Evolutionary conservation across 345 rosid genomes (phyloP).

Genomic region (Lepidium sativum): DNA sequence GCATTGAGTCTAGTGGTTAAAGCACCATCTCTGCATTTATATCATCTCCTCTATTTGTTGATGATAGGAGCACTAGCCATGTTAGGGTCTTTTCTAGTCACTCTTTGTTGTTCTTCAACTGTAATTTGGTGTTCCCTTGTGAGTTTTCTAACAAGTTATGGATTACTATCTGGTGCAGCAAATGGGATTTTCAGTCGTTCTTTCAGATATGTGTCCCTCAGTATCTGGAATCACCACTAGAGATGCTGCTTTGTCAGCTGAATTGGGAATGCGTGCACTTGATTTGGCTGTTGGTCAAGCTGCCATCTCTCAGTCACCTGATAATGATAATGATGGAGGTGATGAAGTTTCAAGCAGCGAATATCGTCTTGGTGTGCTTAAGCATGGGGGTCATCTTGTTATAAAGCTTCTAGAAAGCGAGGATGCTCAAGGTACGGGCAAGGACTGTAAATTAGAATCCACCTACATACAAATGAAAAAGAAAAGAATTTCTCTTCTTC

Average conservation of each 20-base stretch:
- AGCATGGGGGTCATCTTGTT: conserved; percentile 68
- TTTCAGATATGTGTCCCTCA: conserved; percentile 86
- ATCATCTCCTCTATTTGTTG: neutral
- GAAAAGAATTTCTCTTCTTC: neutral
- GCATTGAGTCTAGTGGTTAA: neutral
- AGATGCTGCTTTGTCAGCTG: conserved; percentile 78
- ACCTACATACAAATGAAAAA: neutral
- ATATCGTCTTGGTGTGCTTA: conserved; percentile 40
- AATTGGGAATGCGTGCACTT: conserved; percentile 86
- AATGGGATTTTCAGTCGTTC: conserved; percentile 68
- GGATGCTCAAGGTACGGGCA: conserved; percentile 57
- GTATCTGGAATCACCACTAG: conserved; percentile 78
- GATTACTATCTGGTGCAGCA: conserved; percentile 37
- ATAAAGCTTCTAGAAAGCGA: conserved; percentile 90
- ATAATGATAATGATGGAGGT: conserved; percentile 14
- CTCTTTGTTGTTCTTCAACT: neutral
- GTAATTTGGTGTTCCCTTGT: neutral
- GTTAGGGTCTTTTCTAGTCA: neutral
- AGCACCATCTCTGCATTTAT: neutral
- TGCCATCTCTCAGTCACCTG: conserved; percentile 24
- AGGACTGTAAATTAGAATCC: neutral
- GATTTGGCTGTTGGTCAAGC: conserved; percentile 68
- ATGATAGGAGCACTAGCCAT: neutral
- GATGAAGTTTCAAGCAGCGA: conserved; percentile 12
- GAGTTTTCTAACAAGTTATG: neutral